Conservation (phyloP, 352 stramenopile genomes). For the Globisporangium alternatum region DNA sequence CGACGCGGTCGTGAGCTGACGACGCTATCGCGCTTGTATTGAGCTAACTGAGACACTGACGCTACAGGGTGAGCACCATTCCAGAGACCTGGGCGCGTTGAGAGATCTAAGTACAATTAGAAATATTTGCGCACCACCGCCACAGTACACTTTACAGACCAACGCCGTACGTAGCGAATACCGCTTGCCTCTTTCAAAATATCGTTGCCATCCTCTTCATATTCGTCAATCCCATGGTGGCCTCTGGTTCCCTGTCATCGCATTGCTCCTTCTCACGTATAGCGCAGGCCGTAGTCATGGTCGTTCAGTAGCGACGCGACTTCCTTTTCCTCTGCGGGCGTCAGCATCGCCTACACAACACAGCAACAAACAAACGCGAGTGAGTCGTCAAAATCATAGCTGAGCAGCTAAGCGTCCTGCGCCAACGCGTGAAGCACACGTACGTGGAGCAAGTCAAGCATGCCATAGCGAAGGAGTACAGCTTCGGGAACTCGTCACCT, state of each 20-base stretch:
- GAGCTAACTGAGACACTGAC: background rate
- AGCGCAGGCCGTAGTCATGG: conserved; percentile 71
- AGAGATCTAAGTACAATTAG: conserved; percentile 13
- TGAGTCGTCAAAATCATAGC: no score
- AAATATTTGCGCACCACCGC: background rate
- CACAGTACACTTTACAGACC: background rate
- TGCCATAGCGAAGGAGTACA: conserved; percentile 86
- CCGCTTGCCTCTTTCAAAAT: background rate
- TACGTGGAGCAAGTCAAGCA: conserved; percentile 81
- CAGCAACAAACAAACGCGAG: background rate
- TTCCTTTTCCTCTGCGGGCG: conserved; percentile 84
- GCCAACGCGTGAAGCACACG: background rate
- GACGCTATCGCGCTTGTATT: conserved; percentile 29
- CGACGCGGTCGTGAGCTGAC: conserved; percentile 50
- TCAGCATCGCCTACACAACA: conserved; percentile 59
- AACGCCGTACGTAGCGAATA: background rate
- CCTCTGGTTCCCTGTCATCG: background rate
- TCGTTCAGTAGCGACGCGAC: conserved; percentile 67
- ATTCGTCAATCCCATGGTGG: background rate
- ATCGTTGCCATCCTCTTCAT: background rate
- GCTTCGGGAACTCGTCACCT: conserved; percentile 85
- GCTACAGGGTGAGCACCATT: no score
- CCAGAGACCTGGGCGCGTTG: no score
- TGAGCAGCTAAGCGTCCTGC: background rate
- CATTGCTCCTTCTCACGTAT: conserved; percentile 38